Base-by-base conservation (phyloP, 441 rosid species). In the Bocquillonia castaneifolia region DNA sequence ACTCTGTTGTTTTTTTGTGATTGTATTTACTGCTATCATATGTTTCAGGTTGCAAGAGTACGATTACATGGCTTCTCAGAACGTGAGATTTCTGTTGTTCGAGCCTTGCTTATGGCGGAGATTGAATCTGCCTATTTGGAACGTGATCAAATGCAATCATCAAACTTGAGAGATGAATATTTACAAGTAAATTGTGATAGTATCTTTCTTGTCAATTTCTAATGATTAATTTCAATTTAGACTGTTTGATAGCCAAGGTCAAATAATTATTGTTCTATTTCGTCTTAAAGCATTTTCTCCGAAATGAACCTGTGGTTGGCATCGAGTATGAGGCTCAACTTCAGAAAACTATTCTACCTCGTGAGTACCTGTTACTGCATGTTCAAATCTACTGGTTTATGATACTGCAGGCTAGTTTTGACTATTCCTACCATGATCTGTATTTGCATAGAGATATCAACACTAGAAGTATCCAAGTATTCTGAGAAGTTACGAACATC, bases 61-160 rank as follows among this genome's bases (percentile, higher is more conserved):
- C 87, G 88, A 37, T 77, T 89, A 67, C 93, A 87, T 81, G 98
- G 98, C 67, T 93, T 93, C 82, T 90, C 97, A 58, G 98, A 93
- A 51, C 93, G 86, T 66, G 98, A 93, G 74, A 86, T 93, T 79
- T 81, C 90, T 61, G 73, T 90, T 68, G 98, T 85, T 56, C 87
- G 89, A 59, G 91, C 98, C 72, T 78, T 88, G 62, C 77, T 87
- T 72, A 85, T 93, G 94, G 91, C 97, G 0, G 96, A 91, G 81
- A 89, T 93, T 59, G 97, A 93, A 82, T 93, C 98, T 69, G 96
- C 98, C 68, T 93, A 83, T 85, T 82, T 93, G 77, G 97, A 93
- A 76, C 97, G 97, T 72, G 97, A 93, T 76, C 97, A 93, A 82
- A 83, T 81, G 79, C 97, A 90, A 66, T 93, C 98, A 64, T 79